Base-by-base conservation (phyloP, 176 grass and related monocot species). In the Aegilops speltoides region DNA sequence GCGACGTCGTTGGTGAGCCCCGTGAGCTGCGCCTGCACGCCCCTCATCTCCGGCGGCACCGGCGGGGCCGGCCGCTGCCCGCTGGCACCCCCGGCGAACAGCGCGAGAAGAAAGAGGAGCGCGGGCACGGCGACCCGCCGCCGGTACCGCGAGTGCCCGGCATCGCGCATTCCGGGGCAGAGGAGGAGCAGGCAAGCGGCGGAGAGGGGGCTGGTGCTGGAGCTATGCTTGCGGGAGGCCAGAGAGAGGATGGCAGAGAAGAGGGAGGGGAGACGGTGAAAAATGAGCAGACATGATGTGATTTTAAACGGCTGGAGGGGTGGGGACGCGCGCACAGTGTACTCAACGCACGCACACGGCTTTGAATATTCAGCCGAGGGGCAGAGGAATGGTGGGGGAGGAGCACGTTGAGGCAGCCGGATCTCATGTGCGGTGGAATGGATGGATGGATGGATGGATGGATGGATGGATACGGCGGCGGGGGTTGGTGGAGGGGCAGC, bases 1-100 rank as follows among this genome's bases (percentile, higher is more conserved):
- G 88, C 75, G 75, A 92, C 86, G 88, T 74, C 2, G 1, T 20
- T 74, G 32, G 90, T 92, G 7, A 92, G 78, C 22, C 4, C 20
- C 31, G n/a, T 77, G 41, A 95, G 77, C 81, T 40, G 71, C 8
- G 8, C 14, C 76, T 85, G 25, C n/a, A 85, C 66, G 84, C 1
- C 25, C 10, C 6, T 31, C 72, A 91, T 40, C 71, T 76, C 52
- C 61, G 85, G 24, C 66, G 31, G 26, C 1, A 24, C 9, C 28
- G 28, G 36, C 24, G 15, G 64, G 23, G 40, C 45, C 33, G 6
- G 74, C 5, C 7, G 79, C 3, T 56, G 62, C 40, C 59, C 89
- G 10, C 3, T 1, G 25, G 16, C 85, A 6, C n/a, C 36, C 1
- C 28, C 86, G 24, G 82, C 37, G 3, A 88, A 4, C 1, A 73